phyloP scores from a whole-genome alignment of 495 filamentous ascomycete genomes.

The Sabuloglossum arenarium region DNA sequence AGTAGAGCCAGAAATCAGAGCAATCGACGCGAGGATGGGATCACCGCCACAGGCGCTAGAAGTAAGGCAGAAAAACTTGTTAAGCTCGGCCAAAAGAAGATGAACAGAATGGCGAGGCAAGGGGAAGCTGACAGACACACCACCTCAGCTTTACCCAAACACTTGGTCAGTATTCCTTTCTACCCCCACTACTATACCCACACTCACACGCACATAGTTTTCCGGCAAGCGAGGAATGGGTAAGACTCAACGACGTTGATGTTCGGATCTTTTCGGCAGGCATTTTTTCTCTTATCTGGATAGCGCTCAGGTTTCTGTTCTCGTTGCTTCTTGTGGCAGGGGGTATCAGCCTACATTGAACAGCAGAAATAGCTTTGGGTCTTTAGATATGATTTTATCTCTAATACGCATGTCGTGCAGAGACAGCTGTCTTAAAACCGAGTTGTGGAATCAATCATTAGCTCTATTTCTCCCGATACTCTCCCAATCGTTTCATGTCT shows the following conservation, averaged over 20 bases:
- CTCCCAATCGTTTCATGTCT: conserved; percentile 51
- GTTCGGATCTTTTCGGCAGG: not conserved
- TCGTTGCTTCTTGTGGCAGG: not conserved
- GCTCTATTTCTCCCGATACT: conserved; percentile 59
- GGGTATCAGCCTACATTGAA: not conserved
- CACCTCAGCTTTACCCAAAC: conserved; percentile 61
- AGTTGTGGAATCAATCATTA: conserved; percentile 23
- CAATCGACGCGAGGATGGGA: conserved; percentile 71
- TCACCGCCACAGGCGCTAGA: conserved; percentile 34
- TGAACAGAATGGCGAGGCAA: conserved; percentile 91
- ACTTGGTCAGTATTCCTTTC: conserved; percentile 47
- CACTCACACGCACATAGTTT: conserved; percentile 20
- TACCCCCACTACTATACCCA: not conserved
- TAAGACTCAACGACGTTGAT: conserved; percentile 34
- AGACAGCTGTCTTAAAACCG: not conserved
- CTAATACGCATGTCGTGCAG: conserved; percentile 1
- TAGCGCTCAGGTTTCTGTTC: not conserved
- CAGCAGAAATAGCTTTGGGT: not conserved
- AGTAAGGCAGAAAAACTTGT: conserved; percentile 63
- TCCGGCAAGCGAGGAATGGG: conserved; percentile 37
- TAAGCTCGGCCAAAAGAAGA: conserved; percentile 89
- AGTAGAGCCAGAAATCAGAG: conserved; percentile 57
- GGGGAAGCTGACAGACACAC: conserved; percentile 93
- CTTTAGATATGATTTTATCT: not conserved
- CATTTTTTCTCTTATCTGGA: not conserved